Evolutionary conservation across 768 basidiomycete species (phyloP).

Genomic region (Suillus americanus): DNA sequence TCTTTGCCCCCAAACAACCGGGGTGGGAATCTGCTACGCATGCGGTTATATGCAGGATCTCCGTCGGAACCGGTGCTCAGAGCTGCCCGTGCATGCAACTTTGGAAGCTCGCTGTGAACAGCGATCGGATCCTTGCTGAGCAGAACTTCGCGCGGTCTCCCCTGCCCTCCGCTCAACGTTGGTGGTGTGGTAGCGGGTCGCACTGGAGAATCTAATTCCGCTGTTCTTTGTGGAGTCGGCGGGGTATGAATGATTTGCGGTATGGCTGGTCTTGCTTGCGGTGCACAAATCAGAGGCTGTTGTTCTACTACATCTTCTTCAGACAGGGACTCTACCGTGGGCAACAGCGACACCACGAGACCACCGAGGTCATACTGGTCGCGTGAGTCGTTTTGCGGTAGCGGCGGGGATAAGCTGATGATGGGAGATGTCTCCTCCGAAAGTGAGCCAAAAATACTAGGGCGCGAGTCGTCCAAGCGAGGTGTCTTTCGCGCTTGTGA

Average conservation of each 20-base stretch:
- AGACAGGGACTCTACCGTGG: constrained; percentile 27
- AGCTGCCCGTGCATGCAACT: not conserved
- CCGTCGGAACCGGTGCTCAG: not conserved
- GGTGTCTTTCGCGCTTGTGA: constrained; percentile 9
- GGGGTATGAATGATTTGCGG: constrained; percentile 37
- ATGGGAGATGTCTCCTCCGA: constrained; percentile 17
- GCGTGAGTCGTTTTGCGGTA: not conserved
- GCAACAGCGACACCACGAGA: constrained; percentile 13
- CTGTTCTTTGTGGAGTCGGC: constrained; percentile 33
- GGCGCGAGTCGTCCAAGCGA: constrained; percentile 2
- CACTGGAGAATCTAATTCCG: constrained; percentile 12
- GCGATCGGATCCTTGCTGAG: constrained; percentile 28
- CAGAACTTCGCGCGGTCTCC: constrained; percentile 8
- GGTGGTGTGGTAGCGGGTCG: constrained; percentile 9
- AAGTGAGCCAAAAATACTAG: constrained; percentile 21
- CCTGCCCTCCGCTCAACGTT: constrained; percentile 15
- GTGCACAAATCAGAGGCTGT: constrained; percentile 26
- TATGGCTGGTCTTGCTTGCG: constrained; percentile 25
- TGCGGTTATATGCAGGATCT: constrained; percentile 9
- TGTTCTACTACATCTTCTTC: constrained; percentile 21
- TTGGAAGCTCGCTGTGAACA: constrained; percentile 20
- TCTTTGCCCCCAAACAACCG: constrained; percentile 31
- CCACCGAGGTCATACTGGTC: constrained; percentile 3
- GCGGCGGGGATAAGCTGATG: constrained; percentile 13
- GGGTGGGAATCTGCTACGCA: constrained; percentile 28